These are phyloP conservation scores for Globisporangium perplexum DNA, from an alignment of 352 stramenopile species.

Conservation along the genomic window DNA sequence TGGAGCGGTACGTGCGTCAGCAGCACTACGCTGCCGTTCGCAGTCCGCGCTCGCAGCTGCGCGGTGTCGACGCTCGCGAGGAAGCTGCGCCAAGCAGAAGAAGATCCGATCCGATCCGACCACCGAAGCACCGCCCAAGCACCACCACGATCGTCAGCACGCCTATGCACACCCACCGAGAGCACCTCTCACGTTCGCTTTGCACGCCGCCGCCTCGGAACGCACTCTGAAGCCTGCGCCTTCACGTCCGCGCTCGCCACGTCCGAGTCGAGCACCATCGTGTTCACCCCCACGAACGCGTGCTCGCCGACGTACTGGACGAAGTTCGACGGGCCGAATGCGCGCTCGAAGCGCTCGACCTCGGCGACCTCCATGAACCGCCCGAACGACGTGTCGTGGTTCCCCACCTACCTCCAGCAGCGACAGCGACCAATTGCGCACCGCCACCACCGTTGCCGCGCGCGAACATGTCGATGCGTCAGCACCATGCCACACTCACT, in stretches of 20 bases:
- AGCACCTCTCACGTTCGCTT: no score
- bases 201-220: not conserved
- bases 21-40: constrained; percentile 31
- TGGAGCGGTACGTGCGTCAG: constrained; percentile 62
- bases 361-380: constrained; percentile 30
- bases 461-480: not conserved
- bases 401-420: constrained; percentile 36
- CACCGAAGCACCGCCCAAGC: not conserved
- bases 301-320: constrained; percentile 41
- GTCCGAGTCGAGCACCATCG: constrained; percentile 72
- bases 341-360: constrained; percentile 46
- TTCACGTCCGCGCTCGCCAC: constrained; percentile 39
- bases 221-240: constrained; percentile 43
- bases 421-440: not conserved
- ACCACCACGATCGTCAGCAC: not conserved
- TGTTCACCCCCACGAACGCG: constrained; percentile 64
- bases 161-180: not conserved
- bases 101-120: not conserved
- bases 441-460: not conserved
- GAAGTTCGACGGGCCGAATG: constrained; percentile 55
- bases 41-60: constrained; percentile 13
- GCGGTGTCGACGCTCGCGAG: constrained; percentile 34
- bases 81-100: constrained; percentile 24
- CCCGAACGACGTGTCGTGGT: constrained; percentile 74
- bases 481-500: not conserved